A percentile compares a stretch with the other conserved stretches of the same genome.
These are phyloP conservation scores for Pseudogymnoascus sp. DNA, from an alignment of 2,329 filamentous ascomycete species.

Conservation along the genomic window DNA sequence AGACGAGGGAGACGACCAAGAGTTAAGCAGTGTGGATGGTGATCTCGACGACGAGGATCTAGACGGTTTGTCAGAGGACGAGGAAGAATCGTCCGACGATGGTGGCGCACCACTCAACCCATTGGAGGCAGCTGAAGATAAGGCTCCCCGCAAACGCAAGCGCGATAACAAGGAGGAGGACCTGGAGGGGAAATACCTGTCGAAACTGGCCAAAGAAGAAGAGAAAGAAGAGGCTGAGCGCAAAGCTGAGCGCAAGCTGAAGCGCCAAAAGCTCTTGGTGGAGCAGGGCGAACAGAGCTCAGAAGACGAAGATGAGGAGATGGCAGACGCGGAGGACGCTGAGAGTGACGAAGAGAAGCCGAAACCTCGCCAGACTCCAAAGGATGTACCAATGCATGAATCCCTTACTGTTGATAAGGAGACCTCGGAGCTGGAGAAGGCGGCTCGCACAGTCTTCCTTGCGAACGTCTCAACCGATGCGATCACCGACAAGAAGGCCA, in stretches of 20 bases:
- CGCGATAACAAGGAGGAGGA: constrained; percentile 58
- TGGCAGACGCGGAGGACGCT: constrained; percentile 19
- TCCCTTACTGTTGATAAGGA: constrained; percentile 47
- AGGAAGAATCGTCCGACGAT: constrained; percentile 30
- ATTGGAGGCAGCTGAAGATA: constrained; percentile 35
- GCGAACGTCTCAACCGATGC: constrained; percentile 81
- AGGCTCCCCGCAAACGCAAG: constrained; percentile 48
- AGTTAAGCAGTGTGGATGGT: constrained; percentile 30
- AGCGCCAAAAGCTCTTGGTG: constrained; percentile 44
- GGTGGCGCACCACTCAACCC: constrained; percentile 35
- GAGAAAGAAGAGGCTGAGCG: constrained; percentile 46
- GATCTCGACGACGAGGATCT: constrained; percentile 31
- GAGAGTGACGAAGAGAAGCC: constrained; percentile 28
- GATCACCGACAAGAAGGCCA: constrained; percentile 73
- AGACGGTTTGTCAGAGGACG: constrained; percentile 24
- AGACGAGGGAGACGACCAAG: constrained; percentile 27
- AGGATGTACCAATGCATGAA: constrained; percentile 44
- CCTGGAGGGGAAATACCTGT: constrained; percentile 63
- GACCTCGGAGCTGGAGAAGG: constrained; percentile 68
- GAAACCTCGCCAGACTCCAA: constrained; percentile 35
- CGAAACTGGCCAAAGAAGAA: constrained; percentile 54
- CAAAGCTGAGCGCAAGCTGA: constrained; percentile 36
- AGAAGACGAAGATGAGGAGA: constrained; percentile 22
- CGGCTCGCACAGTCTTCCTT: constrained; percentile 82
- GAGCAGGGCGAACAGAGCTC: constrained; percentile 30